Conservation (phyloP, 1,284 basidiomycete genomes). For the Apiotrichum porosum region DNA sequence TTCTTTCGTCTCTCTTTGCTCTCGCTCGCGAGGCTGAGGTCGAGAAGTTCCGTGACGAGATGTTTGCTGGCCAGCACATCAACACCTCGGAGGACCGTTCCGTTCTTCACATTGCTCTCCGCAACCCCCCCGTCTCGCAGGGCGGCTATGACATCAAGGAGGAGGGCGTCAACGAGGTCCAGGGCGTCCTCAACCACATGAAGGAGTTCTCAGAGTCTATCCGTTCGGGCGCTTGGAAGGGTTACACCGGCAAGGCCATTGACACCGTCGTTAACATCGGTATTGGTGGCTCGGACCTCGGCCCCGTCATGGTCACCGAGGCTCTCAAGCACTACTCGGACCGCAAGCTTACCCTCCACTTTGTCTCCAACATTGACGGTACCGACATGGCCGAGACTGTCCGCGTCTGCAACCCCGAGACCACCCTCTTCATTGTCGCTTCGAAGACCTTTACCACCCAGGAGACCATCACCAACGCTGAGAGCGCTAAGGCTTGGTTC, state of each 20-base stretch:
- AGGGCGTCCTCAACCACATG: conserved; percentile 82
- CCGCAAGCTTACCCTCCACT: conserved; percentile 79
- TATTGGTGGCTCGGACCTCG: conserved; percentile 95
- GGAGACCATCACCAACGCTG: conserved; percentile 98
- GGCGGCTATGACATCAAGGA: conserved; percentile 64
- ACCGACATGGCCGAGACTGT: conserved; percentile 92
- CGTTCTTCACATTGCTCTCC: conserved; percentile 89
- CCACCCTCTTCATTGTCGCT: conserved; percentile 94
- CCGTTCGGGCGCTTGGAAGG: conserved; percentile 84
- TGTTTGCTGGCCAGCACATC: conserved; percentile 95
- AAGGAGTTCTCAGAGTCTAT: conserved; percentile 81
- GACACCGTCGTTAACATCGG: conserved; percentile 96
- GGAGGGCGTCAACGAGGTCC: conserved; percentile 75
- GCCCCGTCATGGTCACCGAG: conserved; percentile 98
- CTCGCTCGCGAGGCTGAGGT: conserved; percentile 83
- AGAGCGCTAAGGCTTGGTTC: conserved; percentile 93
- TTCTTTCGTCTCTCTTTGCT: conserved; percentile 68
- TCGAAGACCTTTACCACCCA: conserved; percentile 99
- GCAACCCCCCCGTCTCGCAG: conserved; percentile 62
- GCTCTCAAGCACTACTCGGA: conserved; percentile 90
- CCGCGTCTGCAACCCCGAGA: conserved; percentile 78
- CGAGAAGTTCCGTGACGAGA: conserved; percentile 79
- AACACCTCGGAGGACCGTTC: conserved; percentile 97
- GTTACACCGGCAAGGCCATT: conserved; percentile 94
- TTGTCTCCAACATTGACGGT: conserved; percentile 98